A percentile compares a stretch with the other conserved stretches of the same genome.
Conservation (phyloP, 1,139 yeast species). For the Zygoascus sp. region DNA sequence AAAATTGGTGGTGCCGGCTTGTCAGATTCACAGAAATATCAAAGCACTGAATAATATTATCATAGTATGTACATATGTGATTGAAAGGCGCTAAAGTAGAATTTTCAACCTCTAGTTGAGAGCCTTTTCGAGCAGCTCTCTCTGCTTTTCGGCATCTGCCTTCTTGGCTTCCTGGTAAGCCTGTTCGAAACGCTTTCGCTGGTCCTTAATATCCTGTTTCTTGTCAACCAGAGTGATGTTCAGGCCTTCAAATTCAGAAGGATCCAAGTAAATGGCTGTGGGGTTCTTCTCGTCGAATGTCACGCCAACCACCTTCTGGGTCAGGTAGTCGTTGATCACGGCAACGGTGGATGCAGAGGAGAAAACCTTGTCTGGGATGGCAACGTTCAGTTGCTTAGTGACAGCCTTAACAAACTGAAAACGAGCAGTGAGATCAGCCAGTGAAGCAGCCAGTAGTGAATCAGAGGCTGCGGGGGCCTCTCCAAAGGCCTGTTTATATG, state of each 20-base stretch:
- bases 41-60: too few relatives aligned
- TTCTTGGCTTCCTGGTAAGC: constrained; percentile 42
- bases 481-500: constrained; percentile 9
- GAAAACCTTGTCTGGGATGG: constrained; percentile 61
- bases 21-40: too few relatives aligned
- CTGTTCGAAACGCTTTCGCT: constrained; percentile 35
- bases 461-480: not conserved
- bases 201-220: constrained; percentile 38
- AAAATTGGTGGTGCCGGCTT: too few relatives aligned
- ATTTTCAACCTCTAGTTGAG: constrained; percentile 14
- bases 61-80: too few relatives aligned
- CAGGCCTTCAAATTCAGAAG: constrained; percentile 44
- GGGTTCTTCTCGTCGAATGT: constrained; percentile 65
- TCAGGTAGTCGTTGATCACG: constrained; percentile 45
- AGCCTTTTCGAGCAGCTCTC: constrained; percentile 37
- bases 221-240: constrained; percentile 46
- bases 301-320: constrained; percentile 43
- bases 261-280: constrained; percentile 62
- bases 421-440: constrained; percentile 50
- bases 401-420: constrained; percentile 55
- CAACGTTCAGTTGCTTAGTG: constrained; percentile 56
- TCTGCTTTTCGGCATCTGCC: constrained; percentile 38
- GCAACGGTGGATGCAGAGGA: constrained; percentile 47
- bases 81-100: too few relatives aligned
- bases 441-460: constrained; percentile 11